Evolutionary conservation across 805 yeast species (phyloP).

Genomic region (Cyberlindnera xylosilytica): DNA sequence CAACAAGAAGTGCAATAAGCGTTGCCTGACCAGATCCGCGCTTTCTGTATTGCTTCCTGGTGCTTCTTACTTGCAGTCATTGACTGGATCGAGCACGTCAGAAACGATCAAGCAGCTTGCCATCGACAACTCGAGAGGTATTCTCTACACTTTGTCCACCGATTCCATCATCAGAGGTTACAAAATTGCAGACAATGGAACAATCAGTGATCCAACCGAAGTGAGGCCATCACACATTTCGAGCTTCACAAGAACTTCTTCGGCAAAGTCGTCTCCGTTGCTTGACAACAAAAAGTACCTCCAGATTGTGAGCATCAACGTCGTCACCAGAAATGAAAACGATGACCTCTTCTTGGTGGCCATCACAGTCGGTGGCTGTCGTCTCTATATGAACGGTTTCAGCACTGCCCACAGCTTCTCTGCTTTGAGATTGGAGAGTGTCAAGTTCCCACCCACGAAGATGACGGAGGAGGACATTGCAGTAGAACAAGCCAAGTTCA

Average conservation of each 20-base stretch:
- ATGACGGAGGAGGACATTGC: slow-evolving; percentile 33
- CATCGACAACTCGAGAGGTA: slow-evolving; percentile 73
- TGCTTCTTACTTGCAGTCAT: slow-evolving; percentile 33
- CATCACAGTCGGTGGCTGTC: slow-evolving; percentile 77
- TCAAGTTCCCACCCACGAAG: slow-evolving; percentile 65
- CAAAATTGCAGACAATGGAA: slow-evolving; percentile 44
- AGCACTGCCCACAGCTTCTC: slow-evolving; percentile 32
- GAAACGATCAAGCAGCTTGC: slow-evolving; percentile 67
- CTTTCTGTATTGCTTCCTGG: slow-evolving; percentile 49
- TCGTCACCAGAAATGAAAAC: slow-evolving; percentile 63
- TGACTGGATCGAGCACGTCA: slow-evolving; percentile 16
- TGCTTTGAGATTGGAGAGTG: slow-evolving; percentile 43
- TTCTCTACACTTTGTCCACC: slow-evolving; percentile 79
- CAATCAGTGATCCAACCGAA: slow-evolving; percentile 39
- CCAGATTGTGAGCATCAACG: slow-evolving; percentile 59
- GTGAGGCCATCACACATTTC: slow-evolving; percentile 36
- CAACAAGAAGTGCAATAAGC: slow-evolving; percentile 75
- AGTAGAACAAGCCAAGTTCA: slow-evolving; percentile 22
- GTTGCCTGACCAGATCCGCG: slow-evolving; percentile 73
- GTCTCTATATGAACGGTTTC: slow-evolving; percentile 55
- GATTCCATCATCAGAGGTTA: slow-evolving; percentile 81
- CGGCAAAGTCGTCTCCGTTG: slow-evolving; percentile 51
- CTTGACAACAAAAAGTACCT: slow-evolving; percentile 51
- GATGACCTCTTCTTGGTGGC: slow-evolving; percentile 71
- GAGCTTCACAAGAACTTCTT: slow-evolving; percentile 39